phyloP scores from a whole-genome alignment of 805 yeast genomes.

The Metschnikowia baotianmanensis region DNA sequence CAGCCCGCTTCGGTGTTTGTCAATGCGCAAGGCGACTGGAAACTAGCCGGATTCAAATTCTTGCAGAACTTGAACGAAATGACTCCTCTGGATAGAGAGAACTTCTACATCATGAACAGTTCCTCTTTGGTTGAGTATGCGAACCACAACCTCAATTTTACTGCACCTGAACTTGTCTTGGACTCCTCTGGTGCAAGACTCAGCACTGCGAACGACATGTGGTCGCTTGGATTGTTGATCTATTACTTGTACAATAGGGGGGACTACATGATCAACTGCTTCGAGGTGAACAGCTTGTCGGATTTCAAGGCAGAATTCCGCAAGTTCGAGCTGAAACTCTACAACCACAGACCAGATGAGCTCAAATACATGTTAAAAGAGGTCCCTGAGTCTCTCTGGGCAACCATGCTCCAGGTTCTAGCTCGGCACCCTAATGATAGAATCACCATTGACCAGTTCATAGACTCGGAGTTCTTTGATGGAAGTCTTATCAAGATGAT shows the following conservation, averaged over 20 bases:
- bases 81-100: conserved; percentile 47
- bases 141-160: conserved; percentile 65
- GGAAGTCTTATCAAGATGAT: conserved; percentile 80
- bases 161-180: conserved; percentile 81
- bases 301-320: conserved; percentile 58
- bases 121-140: conserved; percentile 81
- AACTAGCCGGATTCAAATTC: conserved; percentile 67
- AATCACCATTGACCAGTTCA: conserved; percentile 60
- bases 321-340: conserved; percentile 46
- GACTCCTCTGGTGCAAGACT: conserved; percentile 50
- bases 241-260: conserved; percentile 63
- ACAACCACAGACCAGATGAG: conserved; percentile 33
- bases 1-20: conserved; percentile 76
- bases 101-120: conserved; percentile 64
- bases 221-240: conserved; percentile 78
- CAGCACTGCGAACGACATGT: conserved; percentile 72
- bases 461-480: conserved; percentile 73
- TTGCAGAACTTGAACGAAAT: conserved; percentile 50
- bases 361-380: conserved; percentile 47
- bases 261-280: conserved; percentile 41
- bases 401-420: conserved; percentile 52
- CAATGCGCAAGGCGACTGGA: conserved; percentile 91
- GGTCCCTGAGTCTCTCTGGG: conserved; percentile 56
- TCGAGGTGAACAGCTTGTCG: conserved; percentile 49
- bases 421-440: conserved; percentile 57